A percentile compares a stretch with the other conserved stretches of the same genome.
These are phyloP conservation scores for Pleurotus citrinopileatus DNA, from an alignment of 768 basidiomycete species.

Conservation along the genomic window DNA sequence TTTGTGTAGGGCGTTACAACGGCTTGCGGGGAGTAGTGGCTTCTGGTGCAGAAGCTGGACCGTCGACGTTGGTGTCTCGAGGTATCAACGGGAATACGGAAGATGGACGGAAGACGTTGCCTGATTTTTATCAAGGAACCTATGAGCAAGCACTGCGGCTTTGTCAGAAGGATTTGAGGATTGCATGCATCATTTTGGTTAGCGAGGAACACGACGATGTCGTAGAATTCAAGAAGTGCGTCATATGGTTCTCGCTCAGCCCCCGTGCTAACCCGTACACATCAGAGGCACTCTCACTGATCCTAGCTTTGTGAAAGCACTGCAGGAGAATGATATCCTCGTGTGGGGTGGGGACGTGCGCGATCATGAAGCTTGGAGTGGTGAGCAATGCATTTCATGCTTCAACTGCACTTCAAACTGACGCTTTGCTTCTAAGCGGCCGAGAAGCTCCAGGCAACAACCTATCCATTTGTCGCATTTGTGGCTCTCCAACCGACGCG, in stretches of 20 bases:
- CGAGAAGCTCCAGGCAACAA: slow-evolving; percentile 81
- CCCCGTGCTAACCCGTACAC: no score
- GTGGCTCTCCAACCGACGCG: slow-evolving; percentile 80
- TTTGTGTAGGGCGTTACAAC: slow-evolving; percentile 47
- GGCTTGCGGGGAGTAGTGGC: slow-evolving; percentile 28
- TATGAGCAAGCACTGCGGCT: slow-evolving; percentile 77
- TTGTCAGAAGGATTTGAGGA: slow-evolving; percentile 68
- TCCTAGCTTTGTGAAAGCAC: slow-evolving; percentile 58
- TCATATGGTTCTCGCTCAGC: slow-evolving; percentile 5
- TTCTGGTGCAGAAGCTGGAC: slow-evolving; percentile 36
- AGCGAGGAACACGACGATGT: slow-evolving; percentile 92
- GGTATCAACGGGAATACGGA: slow-evolving; percentile 20
- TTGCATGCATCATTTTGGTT: slow-evolving; percentile 80
- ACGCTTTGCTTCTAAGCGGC: slow-evolving; percentile 31
- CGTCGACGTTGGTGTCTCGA: slow-evolving; percentile 43
- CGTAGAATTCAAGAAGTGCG: slow-evolving; percentile 79
- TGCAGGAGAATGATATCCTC: slow-evolving; percentile 73
- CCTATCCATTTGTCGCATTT: slow-evolving; percentile 93
- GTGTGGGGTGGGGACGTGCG: slow-evolving; percentile 94
- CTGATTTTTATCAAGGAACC: slow-evolving; percentile 76
- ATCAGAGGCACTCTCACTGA: slow-evolving; percentile 74
- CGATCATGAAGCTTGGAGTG: slow-evolving; percentile 78
- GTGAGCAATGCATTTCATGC: no score
- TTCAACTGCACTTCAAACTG: neutral
- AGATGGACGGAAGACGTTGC: slow-evolving; percentile 52